Percentiles rank a stretch among this genome's conserved stretches.
These are phyloP conservation scores for Hortiboletus flavorubellus DNA, from an alignment of 768 basidiomycete genomes.

Conservation along the genomic window DNA sequence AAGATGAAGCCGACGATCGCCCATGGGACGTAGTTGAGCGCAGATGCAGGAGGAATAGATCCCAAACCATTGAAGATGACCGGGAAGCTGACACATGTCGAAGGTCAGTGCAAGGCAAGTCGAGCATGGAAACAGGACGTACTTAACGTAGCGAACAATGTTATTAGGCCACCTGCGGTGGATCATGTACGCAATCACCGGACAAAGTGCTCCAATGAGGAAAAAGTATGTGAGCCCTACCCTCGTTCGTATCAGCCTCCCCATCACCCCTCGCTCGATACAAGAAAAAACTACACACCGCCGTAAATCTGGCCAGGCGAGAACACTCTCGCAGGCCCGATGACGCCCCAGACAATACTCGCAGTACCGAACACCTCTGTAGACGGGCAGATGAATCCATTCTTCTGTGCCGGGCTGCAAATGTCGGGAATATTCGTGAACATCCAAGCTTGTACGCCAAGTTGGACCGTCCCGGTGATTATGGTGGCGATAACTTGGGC, in stretches of 20 bases:
- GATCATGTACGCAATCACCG: slow-evolving; percentile 52
- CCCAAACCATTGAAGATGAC: slow-evolving; percentile 56
- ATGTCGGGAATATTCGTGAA: slow-evolving; percentile 39
- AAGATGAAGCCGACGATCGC: slow-evolving; percentile 63
- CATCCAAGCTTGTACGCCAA: slow-evolving; percentile 66
- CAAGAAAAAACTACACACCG: slow-evolving; percentile 22
- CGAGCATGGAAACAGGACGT: slow-evolving; percentile 20
- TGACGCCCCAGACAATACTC: slow-evolving; percentile 78
- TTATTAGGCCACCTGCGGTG: slow-evolving; percentile 60
- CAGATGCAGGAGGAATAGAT: slow-evolving; percentile 61
- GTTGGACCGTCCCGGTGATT: slow-evolving; percentile 63
- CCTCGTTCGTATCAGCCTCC: not conserved
- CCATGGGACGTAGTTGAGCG: slow-evolving; percentile 68
- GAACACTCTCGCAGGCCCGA: slow-evolving; percentile 73
- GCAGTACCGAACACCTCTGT: slow-evolving; percentile 79
- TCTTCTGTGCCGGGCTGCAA: slow-evolving; percentile 25
- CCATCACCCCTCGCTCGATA: not conserved
- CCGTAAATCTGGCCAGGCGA: slow-evolving; percentile 61
- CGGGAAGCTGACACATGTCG: slow-evolving; percentile 33
- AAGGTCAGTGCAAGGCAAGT: not conserved
- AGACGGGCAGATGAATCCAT: slow-evolving; percentile 67
- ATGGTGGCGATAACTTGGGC: slow-evolving; percentile 60
- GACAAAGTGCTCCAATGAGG: slow-evolving; percentile 67
- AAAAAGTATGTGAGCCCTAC: slow-evolving; percentile 65
- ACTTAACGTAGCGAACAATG: slow-evolving; percentile 63